Conservation (phyloP, 164 flowering plant species). For the Buxus sempervirens region DNA sequence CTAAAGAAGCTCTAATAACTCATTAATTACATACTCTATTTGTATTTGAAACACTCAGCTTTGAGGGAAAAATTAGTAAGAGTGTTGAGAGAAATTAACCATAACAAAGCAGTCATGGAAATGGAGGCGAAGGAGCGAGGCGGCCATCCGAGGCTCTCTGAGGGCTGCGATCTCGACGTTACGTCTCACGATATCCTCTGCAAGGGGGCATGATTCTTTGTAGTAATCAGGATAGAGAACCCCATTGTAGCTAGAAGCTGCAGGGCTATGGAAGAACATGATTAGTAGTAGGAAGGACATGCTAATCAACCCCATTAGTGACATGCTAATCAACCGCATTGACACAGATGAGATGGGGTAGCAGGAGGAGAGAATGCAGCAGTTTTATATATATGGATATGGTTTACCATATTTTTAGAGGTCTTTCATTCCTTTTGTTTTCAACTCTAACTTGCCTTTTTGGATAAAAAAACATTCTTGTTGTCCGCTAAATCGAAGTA, state of each 20-base stretch:
- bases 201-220: constrained; percentile 60
- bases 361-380: not conserved
- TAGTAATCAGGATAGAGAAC: constrained; percentile 45
- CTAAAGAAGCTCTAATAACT: too few relatives aligned
- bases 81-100: constrained; percentile 30
- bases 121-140: constrained; percentile 73
- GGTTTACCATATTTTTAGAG: too few relatives aligned
- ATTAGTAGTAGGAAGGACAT: constrained; percentile 9
- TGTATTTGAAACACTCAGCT: not conserved
- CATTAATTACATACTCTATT: too few relatives aligned
- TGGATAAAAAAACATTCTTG: not conserved
- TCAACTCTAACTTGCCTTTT: not conserved
- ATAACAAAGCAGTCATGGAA: constrained; percentile 85
- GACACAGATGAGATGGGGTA: too few relatives aligned
- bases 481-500: not conserved
- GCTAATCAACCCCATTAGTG: constrained; percentile 9
- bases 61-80: not conserved
- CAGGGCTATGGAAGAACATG: constrained; percentile 12
- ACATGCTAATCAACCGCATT: too few relatives aligned
- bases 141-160: constrained; percentile 76
- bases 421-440: too few relatives aligned
- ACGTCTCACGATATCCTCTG: constrained; percentile 52
- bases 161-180: constrained; percentile 46
- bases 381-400: not conserved
- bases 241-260: constrained; percentile 15